A percentile compares a stretch with the other conserved stretches of the same genome.
phyloP scores from a whole-genome alignment of 1,139 yeast species.

The Lodderomyces margitis region DNA sequence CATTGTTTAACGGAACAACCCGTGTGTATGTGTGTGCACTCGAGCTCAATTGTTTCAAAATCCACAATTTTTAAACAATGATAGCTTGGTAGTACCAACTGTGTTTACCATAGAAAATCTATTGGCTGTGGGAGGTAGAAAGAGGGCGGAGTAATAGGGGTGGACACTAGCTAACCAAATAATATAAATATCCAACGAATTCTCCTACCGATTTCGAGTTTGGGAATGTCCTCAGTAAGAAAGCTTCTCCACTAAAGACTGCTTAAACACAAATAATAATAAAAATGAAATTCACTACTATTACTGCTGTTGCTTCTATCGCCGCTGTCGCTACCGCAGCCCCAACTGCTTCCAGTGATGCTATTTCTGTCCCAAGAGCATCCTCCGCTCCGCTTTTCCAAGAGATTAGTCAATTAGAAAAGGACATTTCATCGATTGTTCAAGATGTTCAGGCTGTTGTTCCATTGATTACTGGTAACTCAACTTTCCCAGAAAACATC shows the following conservation, averaged over 20 bases:
- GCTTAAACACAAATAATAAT: background rate
- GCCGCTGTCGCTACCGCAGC: background rate
- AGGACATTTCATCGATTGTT: background rate
- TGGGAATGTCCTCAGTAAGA: background rate
- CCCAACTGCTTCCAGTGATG: background rate
- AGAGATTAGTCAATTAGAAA: background rate
- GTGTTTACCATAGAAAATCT: too few relatives aligned
- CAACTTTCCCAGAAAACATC: background rate
- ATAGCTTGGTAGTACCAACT: too few relatives aligned
- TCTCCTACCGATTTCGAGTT: background rate
- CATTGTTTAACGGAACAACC: too few relatives aligned
- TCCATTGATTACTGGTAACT: background rate
- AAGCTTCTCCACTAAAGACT: background rate
- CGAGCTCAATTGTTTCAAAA: too few relatives aligned
- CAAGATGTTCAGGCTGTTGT: background rate
- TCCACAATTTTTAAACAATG: too few relatives aligned
- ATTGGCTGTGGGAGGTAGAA: too few relatives aligned
- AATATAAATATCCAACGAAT: background rate
- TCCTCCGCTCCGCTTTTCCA: background rate
- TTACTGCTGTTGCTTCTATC: background rate
- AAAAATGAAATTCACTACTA: slow-evolving; percentile 1
- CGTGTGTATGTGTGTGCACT: too few relatives aligned
- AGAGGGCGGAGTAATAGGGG: background rate
- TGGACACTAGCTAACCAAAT: background rate
- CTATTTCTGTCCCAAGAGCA: background rate